phyloP scores from a whole-genome alignment of 495 filamentous ascomycete species.

The Talaromyces borbonicus region DNA sequence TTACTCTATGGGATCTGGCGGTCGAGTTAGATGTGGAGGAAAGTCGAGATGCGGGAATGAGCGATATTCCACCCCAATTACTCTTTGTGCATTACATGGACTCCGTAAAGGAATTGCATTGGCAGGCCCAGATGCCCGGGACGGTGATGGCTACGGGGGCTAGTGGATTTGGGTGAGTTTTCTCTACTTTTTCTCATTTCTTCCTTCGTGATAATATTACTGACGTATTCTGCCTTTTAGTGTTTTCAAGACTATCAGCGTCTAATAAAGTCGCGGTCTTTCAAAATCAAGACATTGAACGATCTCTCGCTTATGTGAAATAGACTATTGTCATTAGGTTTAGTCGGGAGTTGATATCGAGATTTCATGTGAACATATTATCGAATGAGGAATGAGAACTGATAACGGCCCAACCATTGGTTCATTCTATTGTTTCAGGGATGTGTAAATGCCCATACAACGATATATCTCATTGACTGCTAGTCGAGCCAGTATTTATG shows the following conservation, averaged over 20 bases:
- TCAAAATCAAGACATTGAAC: too few relatives aligned
- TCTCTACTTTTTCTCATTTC: conserved; percentile 7
- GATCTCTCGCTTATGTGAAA: not conserved
- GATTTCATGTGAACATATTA: too few relatives aligned
- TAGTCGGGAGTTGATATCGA: too few relatives aligned
- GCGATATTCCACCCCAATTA: conserved; percentile 87
- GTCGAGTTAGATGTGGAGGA: conserved; percentile 97
- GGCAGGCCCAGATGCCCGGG: conserved; percentile 96
- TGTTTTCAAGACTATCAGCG: conserved; percentile 60
- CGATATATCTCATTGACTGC: too few relatives aligned
- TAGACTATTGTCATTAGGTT: too few relatives aligned
- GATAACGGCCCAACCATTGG: too few relatives aligned
- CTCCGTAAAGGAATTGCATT: conserved; percentile 87
- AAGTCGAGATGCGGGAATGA: conserved; percentile 74
- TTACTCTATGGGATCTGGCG: conserved; percentile 93
- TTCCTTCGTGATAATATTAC: not conserved
- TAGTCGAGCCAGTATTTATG: too few relatives aligned
- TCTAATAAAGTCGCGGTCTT: conserved; percentile 32
- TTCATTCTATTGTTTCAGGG: too few relatives aligned
- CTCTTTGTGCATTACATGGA: conserved; percentile 96
- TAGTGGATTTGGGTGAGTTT: conserved; percentile 61
- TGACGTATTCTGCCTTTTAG: conserved; percentile 20
- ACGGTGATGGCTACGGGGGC: conserved; percentile 81
- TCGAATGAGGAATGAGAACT: too few relatives aligned
- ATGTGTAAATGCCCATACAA: too few relatives aligned